Conservation (phyloP, 768 basidiomycete genomes). For the Suillus americanus region DNA sequence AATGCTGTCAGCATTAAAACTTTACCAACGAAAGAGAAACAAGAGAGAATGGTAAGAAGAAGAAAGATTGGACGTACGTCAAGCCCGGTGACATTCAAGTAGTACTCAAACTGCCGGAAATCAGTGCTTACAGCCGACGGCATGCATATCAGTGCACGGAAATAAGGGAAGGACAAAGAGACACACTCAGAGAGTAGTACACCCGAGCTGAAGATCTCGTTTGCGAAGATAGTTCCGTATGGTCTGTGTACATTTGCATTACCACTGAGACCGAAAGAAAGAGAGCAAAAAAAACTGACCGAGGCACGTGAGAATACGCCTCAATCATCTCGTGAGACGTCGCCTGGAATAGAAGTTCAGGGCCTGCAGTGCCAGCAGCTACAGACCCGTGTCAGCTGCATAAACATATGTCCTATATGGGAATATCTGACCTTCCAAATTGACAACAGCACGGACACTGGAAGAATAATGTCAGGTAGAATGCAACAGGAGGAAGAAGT, state of each 20-base stretch:
- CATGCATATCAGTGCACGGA: neutral
- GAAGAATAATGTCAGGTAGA: neutral
- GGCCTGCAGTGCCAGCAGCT: constrained; percentile 88
- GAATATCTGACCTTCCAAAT: constrained; percentile 71
- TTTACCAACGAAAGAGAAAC: neutral
- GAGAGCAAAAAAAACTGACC: constrained; percentile 37
- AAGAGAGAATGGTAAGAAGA: too few species aligned
- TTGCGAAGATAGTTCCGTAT: constrained; percentile 85
- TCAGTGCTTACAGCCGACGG: constrained; percentile 63
- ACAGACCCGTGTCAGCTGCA: neutral
- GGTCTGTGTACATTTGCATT: constrained; percentile 46
- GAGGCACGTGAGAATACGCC: constrained; percentile 82
- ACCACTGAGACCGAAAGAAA: neutral
- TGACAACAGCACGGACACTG: constrained; percentile 83
- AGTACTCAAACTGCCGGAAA: constrained; percentile 90
- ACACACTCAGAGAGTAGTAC: constrained; percentile 86
- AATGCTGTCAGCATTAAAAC: constrained; percentile 6
- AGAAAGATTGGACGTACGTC: constrained; percentile 56
- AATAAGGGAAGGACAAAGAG: neutral
- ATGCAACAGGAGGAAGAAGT: constrained; percentile 6
- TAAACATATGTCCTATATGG: neutral
- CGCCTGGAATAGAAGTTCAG: constrained; percentile 92
- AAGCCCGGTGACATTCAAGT: constrained; percentile 86
- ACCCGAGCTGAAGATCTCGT: constrained; percentile 91
- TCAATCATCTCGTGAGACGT: constrained; percentile 94